phyloP scores from a whole-genome alignment of 2,329 filamentous ascomycete genomes.

The Paraphaeosphaeria sporulosa region DNA sequence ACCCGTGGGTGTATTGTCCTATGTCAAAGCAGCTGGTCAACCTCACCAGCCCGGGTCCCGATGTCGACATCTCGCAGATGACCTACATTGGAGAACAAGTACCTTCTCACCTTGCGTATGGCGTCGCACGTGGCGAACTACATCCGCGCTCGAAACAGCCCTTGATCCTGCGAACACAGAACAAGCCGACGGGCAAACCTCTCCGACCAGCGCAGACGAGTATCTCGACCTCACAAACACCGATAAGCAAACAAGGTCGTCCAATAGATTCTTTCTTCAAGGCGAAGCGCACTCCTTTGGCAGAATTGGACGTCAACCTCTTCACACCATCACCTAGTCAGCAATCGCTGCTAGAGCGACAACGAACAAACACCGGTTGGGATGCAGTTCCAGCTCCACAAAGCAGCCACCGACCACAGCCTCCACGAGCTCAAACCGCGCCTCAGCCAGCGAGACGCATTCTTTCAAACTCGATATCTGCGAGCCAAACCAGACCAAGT shows the following conservation, averaged over 20 bases:
- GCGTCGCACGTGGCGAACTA: conserved; percentile 81
- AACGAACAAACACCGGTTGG: conserved; percentile 62
- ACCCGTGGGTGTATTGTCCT: conserved; percentile 95
- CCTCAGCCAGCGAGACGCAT: conserved; percentile 53
- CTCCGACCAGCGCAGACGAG: conserved; percentile 48
- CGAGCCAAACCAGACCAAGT: conserved; percentile 54
- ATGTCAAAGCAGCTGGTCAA: conserved; percentile 73
- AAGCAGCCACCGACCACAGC: conserved; percentile 39
- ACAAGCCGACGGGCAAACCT: conserved; percentile 42
- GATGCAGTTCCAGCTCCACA: conserved; percentile 59
- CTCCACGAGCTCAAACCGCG: conserved; percentile 45
- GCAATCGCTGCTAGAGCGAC: conserved; percentile 63
- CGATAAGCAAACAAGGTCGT: conserved; percentile 66
- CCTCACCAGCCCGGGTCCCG: conserved; percentile 71
- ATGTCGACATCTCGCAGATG: conserved; percentile 72
- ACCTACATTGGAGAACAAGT: conserved; percentile 81
- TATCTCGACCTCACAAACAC: conserved; percentile 43
- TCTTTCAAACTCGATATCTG: conserved; percentile 43
- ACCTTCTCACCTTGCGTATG: conserved; percentile 71
- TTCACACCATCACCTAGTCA: conserved; percentile 73
- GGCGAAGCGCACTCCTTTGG: conserved; percentile 67
- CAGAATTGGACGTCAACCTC: conserved; percentile 72
- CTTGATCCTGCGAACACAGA: conserved; percentile 50
- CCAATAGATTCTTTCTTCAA: conserved; percentile 73
- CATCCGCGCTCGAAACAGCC: conserved; percentile 87